Conservation (phyloP, 2,329 filamentous ascomycete genomes). For the Aspergillus sp. region DNA sequence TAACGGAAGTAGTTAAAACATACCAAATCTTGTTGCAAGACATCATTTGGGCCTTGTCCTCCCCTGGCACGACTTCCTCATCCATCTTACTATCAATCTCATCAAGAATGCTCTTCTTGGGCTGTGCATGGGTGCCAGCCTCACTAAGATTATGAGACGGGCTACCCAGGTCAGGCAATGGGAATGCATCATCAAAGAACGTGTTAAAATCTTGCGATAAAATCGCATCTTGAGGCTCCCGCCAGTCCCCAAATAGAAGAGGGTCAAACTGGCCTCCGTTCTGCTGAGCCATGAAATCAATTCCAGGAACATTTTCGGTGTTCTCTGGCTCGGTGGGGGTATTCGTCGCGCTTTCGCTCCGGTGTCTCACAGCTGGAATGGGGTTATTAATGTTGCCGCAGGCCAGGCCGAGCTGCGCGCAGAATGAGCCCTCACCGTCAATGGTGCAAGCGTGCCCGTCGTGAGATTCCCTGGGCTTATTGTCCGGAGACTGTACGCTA, state of each 20-base stretch:
- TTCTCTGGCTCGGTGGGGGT: slow-evolving; percentile 22
- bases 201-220: slow-evolving; percentile 71
- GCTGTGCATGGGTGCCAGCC: slow-evolving; percentile 28
- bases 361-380: slow-evolving; percentile 39
- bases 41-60: slow-evolving; percentile 64
- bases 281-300: slow-evolving; percentile 74
- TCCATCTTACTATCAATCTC: slow-evolving; percentile 71
- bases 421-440: slow-evolving; percentile 47
- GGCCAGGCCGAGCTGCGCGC: slow-evolving; percentile 44
- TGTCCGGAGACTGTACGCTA: slow-evolving; percentile 41
- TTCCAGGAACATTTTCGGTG: slow-evolving; percentile 22
- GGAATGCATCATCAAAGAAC: slow-evolving; percentile 74
- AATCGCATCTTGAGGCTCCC: slow-evolving; percentile 83
- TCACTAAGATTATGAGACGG: slow-evolving; percentile 67
- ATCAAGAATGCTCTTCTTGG: slow-evolving; percentile 70
- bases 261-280: slow-evolving; percentile 88
- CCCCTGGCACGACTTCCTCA: slow-evolving; percentile 64
- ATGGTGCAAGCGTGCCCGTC: slow-evolving; percentile 32
- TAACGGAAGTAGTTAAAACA: slow-evolving; percentile 34
- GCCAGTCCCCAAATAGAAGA: slow-evolving; percentile 85
- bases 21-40: slow-evolving; percentile 94
- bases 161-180: slow-evolving; percentile 71
- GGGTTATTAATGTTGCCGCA: slow-evolving; percentile 48
- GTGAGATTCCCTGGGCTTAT: slow-evolving; percentile 35
- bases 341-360: slow-evolving; percentile 31